Evolutionary conservation across 441 rosid species (phyloP).

Genomic region (Erodium trifolium): DNA sequence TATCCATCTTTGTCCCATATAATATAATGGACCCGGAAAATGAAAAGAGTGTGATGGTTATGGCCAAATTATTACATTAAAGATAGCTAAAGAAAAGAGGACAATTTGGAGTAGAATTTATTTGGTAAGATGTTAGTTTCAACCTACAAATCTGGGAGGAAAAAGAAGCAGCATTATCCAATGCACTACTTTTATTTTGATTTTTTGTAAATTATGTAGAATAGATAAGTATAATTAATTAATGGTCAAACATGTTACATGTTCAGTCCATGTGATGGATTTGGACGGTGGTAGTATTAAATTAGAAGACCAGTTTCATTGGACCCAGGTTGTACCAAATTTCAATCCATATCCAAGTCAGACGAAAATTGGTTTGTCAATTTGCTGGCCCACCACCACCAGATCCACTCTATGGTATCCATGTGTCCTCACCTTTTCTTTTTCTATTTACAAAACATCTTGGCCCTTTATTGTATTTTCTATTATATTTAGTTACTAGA

Average conservation of each 20-base stretch:
- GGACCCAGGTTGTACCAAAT: background rate
- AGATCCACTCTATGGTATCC: slow-evolving; percentile 7
- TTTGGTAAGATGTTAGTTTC: slow-evolving; percentile 1
- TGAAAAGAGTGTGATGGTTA: background rate
- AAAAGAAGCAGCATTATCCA: slow-evolving; percentile 8
- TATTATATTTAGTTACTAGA: background rate
- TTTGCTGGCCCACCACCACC: background rate
- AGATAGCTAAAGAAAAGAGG: background rate
- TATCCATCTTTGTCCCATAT: background rate
- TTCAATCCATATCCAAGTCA: background rate
- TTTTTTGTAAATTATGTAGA: background rate
- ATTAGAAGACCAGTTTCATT: slow-evolving; percentile 7
- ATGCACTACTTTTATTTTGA: background rate
- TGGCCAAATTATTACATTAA: background rate
- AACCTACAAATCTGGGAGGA: background rate
- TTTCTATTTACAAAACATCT: background rate
- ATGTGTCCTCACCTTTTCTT: background rate
- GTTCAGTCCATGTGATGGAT: slow-evolving; percentile 11
- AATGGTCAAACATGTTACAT: background rate
- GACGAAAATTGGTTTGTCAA: background rate
- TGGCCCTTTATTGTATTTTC: background rate
- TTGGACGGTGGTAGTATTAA: slow-evolving; percentile 11
- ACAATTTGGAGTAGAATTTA: background rate
- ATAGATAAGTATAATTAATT: background rate
- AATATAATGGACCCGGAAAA: background rate